Evolutionary conservation across 345 rosid species (phyloP), one percentile per base, ranked within the genome.

Genomic region (Draba incana): DNA sequence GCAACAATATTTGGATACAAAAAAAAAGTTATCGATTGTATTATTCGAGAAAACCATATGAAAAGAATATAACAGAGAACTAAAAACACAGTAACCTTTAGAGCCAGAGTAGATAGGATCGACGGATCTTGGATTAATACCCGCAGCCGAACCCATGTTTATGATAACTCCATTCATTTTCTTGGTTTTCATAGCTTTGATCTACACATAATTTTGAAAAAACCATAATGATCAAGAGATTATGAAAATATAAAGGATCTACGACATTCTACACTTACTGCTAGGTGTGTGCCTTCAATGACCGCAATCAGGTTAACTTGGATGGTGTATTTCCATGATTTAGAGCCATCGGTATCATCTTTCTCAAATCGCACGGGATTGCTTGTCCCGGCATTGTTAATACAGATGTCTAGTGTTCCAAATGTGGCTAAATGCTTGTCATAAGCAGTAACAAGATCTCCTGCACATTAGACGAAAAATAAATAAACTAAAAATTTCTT

Each of bases 371-470:
- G 70, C 28, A 75, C 16, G 6, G 82, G 65, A 78, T 35, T 82
- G 57, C 16, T 3, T 45, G 84, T 80, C 2, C 99, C 97, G 20
- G 97, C 99, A 51, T 78, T 57, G 68, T 86, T 87, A 68, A 93
- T 84, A n/a, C 99, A 93, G 37, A 93, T 86, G 73, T 93, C 99
- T 60, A 93, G 62, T 64, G 94, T 91, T 70, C 96, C 92, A 76
- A 80, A 93, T 2, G 86, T 70, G 14, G 86, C 81, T 13, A 88
- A 83, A 68, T 93, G 97, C 86, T 86, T 93, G 52, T 85, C 91
- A 43, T 88, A 93, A 53, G 92, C 91, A 75, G 82, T 28, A 28
- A 28, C 31, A 28, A 28, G 31, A 28, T 28, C 31, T 2, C 31
- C 31, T 28, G 3, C 31, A 0, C 31, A 28, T 28, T 2, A 2